Evolutionary conservation across 139 green algal genomes (phyloP).

Genomic region (Deuterostichococcus epilithicus): DNA sequence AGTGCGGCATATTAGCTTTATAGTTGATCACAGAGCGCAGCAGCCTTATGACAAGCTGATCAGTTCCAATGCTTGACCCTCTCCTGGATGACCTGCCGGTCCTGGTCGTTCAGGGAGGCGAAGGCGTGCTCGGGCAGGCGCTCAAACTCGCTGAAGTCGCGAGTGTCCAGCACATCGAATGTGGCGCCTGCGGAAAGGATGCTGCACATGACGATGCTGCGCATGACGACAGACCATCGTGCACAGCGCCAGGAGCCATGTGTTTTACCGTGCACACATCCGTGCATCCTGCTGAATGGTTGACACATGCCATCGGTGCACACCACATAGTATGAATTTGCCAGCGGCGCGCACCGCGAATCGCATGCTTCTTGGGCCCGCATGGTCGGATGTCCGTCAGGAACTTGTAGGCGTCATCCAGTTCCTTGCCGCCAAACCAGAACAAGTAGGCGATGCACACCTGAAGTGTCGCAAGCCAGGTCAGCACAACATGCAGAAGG

Average conservation of each 20-base stretch:
- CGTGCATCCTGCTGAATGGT: not conserved
- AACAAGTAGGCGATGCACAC: slow-evolving; percentile 1
- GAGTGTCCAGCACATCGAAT: slow-evolving; percentile 52
- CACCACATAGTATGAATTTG: too few species aligned
- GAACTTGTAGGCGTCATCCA: slow-evolving; percentile 51
- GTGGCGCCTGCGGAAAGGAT: slow-evolving; percentile 17
- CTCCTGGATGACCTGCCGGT: slow-evolving; percentile 12
- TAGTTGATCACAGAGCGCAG: too few species aligned
- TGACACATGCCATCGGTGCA: slow-evolving; percentile 20
- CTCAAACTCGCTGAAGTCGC: slow-evolving; percentile 29
- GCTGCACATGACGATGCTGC: slow-evolving; percentile 1
- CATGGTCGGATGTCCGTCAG: slow-evolving; percentile 76
- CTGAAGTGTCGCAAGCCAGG: too few species aligned
- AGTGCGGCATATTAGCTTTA: too few species aligned
- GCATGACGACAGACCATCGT: not conserved
- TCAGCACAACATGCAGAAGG: too few species aligned
- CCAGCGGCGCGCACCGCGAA: slow-evolving; percentile 61
- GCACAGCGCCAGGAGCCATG: not conserved
- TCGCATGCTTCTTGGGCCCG: slow-evolving; percentile 74
- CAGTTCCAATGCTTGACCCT: not conserved
- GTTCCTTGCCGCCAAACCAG: not conserved
- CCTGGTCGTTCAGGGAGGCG: slow-evolving; percentile 17
- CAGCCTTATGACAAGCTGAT: not conserved
- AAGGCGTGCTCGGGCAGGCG: slow-evolving; percentile 32
- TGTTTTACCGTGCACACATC: not conserved